Base-by-base conservation (phyloP, 257 asterid genomes). In the Gentiana dahurica region DNA sequence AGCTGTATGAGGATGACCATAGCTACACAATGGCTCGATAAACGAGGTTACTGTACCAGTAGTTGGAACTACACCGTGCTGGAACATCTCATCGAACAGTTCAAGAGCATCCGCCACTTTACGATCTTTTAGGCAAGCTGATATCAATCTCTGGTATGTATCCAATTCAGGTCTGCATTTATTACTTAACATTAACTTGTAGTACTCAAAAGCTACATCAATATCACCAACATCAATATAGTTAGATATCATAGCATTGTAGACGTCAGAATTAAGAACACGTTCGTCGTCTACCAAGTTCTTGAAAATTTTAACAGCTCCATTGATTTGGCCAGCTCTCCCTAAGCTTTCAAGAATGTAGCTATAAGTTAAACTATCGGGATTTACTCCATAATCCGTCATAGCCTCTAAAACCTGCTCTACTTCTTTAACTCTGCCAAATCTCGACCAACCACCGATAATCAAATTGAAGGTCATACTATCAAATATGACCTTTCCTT, bases 1-100 rank as follows among this genome's bases (percentile, higher is more conserved):
- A 11, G 95, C 96, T 56, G 98, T 94, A 62, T 87, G 79, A 43
- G 98, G 98, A 34, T 95, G 98, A 44, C 98, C 98, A 35, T 91
- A 85, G 65, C 86, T 59, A 60, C 95, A 91, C 79, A 90, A 55
- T 49, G 86, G 86, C 57, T 70, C 79, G 15, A 87, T 69, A 52
- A 91, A 81, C 37, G 78, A 75, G 43, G 95, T 82, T 54, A 87
- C 60, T 12, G 67, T 73, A 50, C 98, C 96, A 1, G 84, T 69
- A 4, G 83, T 43, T 41, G 24, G 24, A 24, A 24, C 24, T 24
- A 24, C 24, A 24, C 24, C 24, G 24, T 24, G 24, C 24, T 24
- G 24, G 24, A 24, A 24, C 24, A 24, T 24, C 24, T 24, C 24
- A 24, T 24, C 24, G 24, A 24, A 24, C 24, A 24, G 24, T 24